Percentiles rank a stretch among this genome's conserved stretches.
Evolutionary conservation across 768 basidiomycete species (phyloP).

Genomic region (Macrolepiota albuminosa): DNA sequence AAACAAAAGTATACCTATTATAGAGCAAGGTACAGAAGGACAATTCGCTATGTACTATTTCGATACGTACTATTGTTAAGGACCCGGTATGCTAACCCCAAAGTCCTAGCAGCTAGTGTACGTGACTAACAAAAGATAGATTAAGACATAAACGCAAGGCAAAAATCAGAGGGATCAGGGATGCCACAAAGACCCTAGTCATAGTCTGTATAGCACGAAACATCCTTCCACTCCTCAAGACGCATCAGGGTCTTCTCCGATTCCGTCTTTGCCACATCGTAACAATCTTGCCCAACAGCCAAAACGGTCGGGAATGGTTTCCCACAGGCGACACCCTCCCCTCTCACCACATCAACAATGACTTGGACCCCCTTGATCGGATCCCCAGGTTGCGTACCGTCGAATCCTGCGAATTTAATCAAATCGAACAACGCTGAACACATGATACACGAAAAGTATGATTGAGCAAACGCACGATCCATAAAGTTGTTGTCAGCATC

Average conservation of each 20-base stretch:
- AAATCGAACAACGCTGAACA: neutral
- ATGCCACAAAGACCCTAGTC: neutral
- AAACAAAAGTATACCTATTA: too few species aligned
- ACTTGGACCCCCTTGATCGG: conserved; percentile 29
- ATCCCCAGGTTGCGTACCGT: conserved; percentile 9
- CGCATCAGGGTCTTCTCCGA: conserved; percentile 10
- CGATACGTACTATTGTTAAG: too few species aligned
- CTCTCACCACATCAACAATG: conserved; percentile 21
- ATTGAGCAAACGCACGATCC: conserved; percentile 16
- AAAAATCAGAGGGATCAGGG: neutral
- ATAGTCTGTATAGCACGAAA: conserved; percentile 4
- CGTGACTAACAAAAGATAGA: too few species aligned
- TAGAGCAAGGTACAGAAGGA: too few species aligned
- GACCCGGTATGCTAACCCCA: too few species aligned
- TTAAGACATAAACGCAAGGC: too few species aligned
- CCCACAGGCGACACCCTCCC: conserved; percentile 35
- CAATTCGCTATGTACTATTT: too few species aligned
- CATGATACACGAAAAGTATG: too few species aligned
- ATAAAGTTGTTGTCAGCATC: conserved; percentile 20
- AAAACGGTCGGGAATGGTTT: conserved; percentile 35
- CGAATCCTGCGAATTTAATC: too few species aligned
- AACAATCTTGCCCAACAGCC: conserved; percentile 2
- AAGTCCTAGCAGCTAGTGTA: too few species aligned
- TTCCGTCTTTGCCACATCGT: neutral
- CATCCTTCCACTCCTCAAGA: conserved; percentile 21